A percentile compares a stretch with the other conserved stretches of the same genome.
phyloP scores from a whole-genome alignment of 352 stramenopile genomes.

The Phytophthora sp. region DNA sequence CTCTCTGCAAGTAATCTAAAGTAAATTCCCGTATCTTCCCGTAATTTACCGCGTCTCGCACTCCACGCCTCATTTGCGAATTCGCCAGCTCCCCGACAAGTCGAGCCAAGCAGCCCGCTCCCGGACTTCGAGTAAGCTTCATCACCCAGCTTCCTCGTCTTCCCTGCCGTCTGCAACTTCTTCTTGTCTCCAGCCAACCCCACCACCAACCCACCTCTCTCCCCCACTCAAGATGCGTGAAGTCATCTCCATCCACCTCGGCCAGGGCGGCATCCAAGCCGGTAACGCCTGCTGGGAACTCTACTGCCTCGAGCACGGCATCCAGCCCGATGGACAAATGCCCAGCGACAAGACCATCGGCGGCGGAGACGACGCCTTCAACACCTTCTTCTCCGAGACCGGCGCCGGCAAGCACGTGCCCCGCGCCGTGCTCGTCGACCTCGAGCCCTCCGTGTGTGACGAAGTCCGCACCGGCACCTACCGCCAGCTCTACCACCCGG shows the following conservation, averaged over 20 bases:
- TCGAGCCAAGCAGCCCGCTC: constrained; percentile 10
- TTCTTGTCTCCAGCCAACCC: constrained; percentile 2
- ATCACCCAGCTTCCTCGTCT: constrained; percentile 74
- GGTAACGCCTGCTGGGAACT: constrained; percentile 95
- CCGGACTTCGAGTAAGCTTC: constrained; percentile 59
- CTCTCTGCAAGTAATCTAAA: constrained; percentile 3
- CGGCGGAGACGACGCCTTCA: constrained; percentile 91
- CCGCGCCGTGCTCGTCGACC: constrained; percentile 97
- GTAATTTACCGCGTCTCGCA: constrained; percentile 1
- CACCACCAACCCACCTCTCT: not conserved
- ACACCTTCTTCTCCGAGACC: constrained; percentile 96
- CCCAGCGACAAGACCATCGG: constrained; percentile 41
- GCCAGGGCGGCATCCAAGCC: constrained; percentile 90
- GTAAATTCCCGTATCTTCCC: constrained; percentile 6
- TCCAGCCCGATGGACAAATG: constrained; percentile 92
- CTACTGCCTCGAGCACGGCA: constrained; percentile 94
- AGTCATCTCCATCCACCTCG: constrained; percentile 92
- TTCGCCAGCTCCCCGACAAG: constrained; percentile 9
- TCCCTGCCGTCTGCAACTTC: constrained; percentile 1
- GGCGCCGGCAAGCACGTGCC: constrained; percentile 97
- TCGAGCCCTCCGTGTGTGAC: constrained; percentile 98
- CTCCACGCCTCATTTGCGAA: constrained; percentile 18
- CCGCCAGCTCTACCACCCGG: constrained; percentile 98
- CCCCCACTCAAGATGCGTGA: constrained; percentile 30
- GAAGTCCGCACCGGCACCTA: constrained; percentile 97